Evolutionary conservation across 352 stramenopile species (phyloP).

Genomic region (Pythium dissotocum): DNA sequence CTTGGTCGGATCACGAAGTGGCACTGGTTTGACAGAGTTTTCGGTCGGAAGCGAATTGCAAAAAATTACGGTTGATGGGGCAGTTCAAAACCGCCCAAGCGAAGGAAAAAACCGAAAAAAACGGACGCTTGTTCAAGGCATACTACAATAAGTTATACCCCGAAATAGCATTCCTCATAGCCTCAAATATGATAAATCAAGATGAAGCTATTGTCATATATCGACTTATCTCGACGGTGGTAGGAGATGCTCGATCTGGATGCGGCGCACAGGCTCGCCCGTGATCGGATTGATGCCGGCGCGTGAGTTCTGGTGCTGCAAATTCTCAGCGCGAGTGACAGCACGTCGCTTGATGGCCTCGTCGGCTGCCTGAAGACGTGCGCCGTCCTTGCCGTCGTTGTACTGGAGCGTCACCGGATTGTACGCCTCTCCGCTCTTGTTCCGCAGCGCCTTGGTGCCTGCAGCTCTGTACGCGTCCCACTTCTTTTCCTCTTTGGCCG

Average conservation of each 20-base stretch:
- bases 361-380: conserved; percentile 66
- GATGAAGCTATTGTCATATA: neutral
- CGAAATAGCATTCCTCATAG: neutral
- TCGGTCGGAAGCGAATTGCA: neutral
- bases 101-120: conserved; percentile 33
- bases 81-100: conserved; percentile 4
- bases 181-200: neutral
- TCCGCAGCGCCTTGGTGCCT: conserved; percentile 83
- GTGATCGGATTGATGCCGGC: conserved; percentile 88
- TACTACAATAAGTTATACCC: neutral
- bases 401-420: conserved; percentile 89
- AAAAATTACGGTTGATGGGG: neutral
- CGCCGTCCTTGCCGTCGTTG: conserved; percentile 81
- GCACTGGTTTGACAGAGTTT: neutral
- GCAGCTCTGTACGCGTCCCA: conserved; percentile 55
- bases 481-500: conserved; percentile 68
- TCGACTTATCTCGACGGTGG: conserved; percentile 25
- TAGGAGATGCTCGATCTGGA: conserved; percentile 55
- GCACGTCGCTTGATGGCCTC: conserved; percentile 74
- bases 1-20: conserved; percentile 27
- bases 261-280: conserved; percentile 51
- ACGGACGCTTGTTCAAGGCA: conserved; percentile 1
- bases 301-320: conserved; percentile 82
- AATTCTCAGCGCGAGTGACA: conserved; percentile 71
- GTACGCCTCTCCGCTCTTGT: conserved; percentile 86